Percentiles rank a stretch among this genome's conserved stretches.
These are phyloP conservation scores for Pterulicium gracile DNA, from an alignment of 1,284 basidiomycete species.

Conservation along the genomic window DNA sequence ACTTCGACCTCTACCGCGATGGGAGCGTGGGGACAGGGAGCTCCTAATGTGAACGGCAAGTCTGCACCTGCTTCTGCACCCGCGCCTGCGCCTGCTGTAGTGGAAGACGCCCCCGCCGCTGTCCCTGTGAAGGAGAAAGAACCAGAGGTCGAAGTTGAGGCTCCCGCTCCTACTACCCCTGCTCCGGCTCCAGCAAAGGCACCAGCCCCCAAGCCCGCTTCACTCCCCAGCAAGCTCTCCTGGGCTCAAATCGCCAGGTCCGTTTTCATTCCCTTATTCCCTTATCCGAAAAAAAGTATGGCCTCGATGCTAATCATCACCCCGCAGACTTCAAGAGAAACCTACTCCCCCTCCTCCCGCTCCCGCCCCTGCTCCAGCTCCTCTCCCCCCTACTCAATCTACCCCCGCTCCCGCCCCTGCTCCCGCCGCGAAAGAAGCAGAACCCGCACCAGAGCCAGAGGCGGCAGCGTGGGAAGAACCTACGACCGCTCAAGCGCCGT, in stretches of 20 bases:
- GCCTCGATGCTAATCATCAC: slow-evolving; percentile 7
- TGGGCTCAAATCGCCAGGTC: slow-evolving; percentile 75
- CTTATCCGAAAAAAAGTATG: not conserved
- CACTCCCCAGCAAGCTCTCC: slow-evolving; percentile 61
- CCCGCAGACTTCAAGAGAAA: slow-evolving; percentile 7
- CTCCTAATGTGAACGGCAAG: not conserved
- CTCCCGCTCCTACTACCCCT: slow-evolving; percentile 15
- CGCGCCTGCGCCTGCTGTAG: slow-evolving; percentile 11
- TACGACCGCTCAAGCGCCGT: slow-evolving; percentile 56
- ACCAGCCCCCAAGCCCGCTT: slow-evolving; percentile 35
- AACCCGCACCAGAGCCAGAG: slow-evolving; percentile 24
- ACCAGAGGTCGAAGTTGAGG: slow-evolving; percentile 24
- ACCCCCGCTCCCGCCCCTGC: slow-evolving; percentile 16
- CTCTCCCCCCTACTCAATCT: slow-evolving; percentile 16
- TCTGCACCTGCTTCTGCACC: not conserved
- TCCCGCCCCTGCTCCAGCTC: slow-evolving; percentile 13
- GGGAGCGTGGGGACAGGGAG: not conserved
- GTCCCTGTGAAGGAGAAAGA: slow-evolving; percentile 19
- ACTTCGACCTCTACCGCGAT: not conserved
- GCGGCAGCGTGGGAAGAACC: slow-evolving; percentile 56
- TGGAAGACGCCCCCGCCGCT: slow-evolving; percentile 13
- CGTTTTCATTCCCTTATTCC: slow-evolving; percentile 14
- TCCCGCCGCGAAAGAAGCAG: slow-evolving; percentile 23
- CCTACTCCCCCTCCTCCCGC: slow-evolving; percentile 15
- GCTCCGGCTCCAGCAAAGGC: slow-evolving; percentile 4